phyloP scores from a whole-genome alignment of 768 basidiomycete species.

The Fomitopsis serialis region DNA sequence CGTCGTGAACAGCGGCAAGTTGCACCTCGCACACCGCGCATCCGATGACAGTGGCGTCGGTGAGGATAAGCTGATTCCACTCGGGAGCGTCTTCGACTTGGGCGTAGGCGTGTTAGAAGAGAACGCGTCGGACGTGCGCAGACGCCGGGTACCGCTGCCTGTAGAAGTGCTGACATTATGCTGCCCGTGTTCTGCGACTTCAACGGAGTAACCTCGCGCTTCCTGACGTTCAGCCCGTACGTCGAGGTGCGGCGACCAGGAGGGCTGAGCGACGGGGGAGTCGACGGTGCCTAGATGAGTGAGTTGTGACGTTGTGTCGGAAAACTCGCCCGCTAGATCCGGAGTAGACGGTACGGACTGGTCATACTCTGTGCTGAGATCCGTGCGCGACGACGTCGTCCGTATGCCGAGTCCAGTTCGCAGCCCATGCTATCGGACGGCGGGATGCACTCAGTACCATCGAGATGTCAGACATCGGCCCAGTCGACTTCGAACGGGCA shows the following conservation, averaged over 20 bases:
- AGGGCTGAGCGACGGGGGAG: conserved; percentile 38
- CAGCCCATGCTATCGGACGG: not conserved
- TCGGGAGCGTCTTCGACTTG: conserved; percentile 16
- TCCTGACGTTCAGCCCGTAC: conserved; percentile 1
- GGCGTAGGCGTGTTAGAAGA: conserved; percentile 23
- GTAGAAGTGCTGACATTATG: not conserved
- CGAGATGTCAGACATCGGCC: conserved; percentile 17
- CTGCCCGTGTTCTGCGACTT: conserved; percentile 2
- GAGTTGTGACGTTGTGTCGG: conserved; percentile 43
- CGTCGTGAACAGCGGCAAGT: conserved; percentile 48
- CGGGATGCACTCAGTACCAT: not conserved
- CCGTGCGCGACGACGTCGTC: conserved; percentile 5
- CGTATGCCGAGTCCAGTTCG: conserved; percentile 2
- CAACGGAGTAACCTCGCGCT: not conserved
- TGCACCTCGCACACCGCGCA: conserved; percentile 57
- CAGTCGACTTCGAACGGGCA: conserved; percentile 3
- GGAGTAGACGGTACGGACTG: conserved; percentile 44
- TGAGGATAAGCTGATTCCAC: conserved; percentile 16
- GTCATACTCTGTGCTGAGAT: conserved; percentile 19
- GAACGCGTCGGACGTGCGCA: not conserved
- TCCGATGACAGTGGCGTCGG: conserved; percentile 31
- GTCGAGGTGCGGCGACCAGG: conserved; percentile 13
- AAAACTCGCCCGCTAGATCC: conserved; percentile 55
- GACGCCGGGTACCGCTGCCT: not conserved
- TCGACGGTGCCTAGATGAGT: conserved; percentile 48